Percentiles rank a stretch among this genome's conserved stretches.
Conservation (phyloP, 2,329 filamentous ascomycete genomes). For the Triangularia setosa region DNA sequence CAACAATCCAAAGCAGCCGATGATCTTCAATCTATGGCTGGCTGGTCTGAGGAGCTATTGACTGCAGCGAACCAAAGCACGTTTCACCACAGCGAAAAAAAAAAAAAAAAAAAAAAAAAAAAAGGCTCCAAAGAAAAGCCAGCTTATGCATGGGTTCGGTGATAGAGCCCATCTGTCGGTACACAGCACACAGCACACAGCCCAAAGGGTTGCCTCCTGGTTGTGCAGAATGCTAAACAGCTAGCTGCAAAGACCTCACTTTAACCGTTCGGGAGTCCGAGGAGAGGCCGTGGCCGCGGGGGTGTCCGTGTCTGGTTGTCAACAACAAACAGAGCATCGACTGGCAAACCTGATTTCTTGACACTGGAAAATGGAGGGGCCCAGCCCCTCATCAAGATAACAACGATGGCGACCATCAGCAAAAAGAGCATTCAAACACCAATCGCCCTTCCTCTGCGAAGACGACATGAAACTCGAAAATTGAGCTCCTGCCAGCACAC, state of each 20-base stretch:
- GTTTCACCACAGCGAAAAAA: background rate
- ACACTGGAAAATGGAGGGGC: background rate
- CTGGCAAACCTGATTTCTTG: background rate
- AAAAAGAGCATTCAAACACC: slow-evolving; percentile 15
- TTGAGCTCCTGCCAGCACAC: slow-evolving; percentile 23
- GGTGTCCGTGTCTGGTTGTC: background rate
- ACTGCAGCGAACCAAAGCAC: background rate
- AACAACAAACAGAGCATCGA: background rate
- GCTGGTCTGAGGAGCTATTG: background rate
- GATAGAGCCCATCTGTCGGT: background rate
- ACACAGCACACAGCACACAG: no score
- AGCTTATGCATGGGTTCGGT: slow-evolving; percentile 9
- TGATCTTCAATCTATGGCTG: slow-evolving; percentile 6
- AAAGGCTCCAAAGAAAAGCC: background rate
- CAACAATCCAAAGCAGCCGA: background rate
- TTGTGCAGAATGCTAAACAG: background rate
- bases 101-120: background rate
- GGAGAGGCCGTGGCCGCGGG: background rate
- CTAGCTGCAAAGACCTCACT: background rate
- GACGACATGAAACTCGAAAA: slow-evolving; percentile 23
- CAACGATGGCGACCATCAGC: background rate
- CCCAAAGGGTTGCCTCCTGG: background rate
- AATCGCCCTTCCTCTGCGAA: slow-evolving; percentile 14
- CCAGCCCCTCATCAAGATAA: background rate
- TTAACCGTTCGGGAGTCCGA: slow-evolving; percentile 4